phyloP scores from a whole-genome alignment of 345 rosid species.

The Lumnitzera racemosa region DNA sequence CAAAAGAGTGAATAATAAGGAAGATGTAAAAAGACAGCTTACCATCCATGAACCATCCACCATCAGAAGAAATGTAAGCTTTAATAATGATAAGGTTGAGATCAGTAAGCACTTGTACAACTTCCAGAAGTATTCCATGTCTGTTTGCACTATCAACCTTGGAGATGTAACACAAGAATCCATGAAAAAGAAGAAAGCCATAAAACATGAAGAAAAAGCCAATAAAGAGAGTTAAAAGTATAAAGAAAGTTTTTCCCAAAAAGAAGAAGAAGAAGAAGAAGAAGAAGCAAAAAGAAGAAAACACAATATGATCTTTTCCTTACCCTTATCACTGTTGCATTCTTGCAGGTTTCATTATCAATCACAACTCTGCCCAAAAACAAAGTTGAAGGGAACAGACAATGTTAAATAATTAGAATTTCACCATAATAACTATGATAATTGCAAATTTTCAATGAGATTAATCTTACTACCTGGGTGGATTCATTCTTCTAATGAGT shows the following conservation, averaged over 20 bases:
- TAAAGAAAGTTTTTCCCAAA: neutral
- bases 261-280: neutral
- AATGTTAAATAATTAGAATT: too few relatives aligned
- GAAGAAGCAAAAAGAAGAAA: conserved; percentile 4
- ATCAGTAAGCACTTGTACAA: conserved; percentile 91
- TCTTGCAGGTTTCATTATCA: conserved; percentile 83
- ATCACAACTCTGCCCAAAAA: conserved; percentile 70
- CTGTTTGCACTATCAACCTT: conserved; percentile 96
- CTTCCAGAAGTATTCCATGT: conserved; percentile 90
- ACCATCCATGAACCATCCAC: conserved; percentile 99
- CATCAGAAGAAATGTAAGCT: conserved; percentile 95
- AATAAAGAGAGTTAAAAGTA: conserved; percentile 5
- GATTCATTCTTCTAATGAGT: conserved; percentile 84
- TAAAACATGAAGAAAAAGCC: conserved; percentile 1
- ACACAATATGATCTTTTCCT: neutral
- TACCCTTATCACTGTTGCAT: conserved; percentile 84
- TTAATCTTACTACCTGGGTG: conserved; percentile 52
- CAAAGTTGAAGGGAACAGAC: neutral
- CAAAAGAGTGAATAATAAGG: neutral
- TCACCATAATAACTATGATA: neutral
- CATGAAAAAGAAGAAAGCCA: neutral
- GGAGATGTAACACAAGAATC: conserved; percentile 10
- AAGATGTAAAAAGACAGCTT: conserved; percentile 5
- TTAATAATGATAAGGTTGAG: conserved; percentile 73
- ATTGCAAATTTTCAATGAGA: neutral